Evolutionary conservation across 106 monocot species (phyloP), one percentile per base, ranked within the genome.

Genomic region (Iris macrosiphon): DNA sequence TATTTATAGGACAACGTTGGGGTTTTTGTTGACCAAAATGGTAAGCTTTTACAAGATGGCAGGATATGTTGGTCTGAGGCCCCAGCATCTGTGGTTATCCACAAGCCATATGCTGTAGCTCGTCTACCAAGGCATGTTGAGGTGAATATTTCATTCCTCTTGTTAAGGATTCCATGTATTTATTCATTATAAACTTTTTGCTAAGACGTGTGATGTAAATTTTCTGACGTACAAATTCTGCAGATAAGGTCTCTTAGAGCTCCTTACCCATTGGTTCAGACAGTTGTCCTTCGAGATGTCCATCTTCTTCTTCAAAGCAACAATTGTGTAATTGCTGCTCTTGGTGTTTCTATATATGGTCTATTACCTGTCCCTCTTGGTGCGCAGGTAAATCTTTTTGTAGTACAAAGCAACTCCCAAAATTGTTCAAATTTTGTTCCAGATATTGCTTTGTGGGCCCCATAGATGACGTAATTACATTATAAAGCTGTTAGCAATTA

Each of bases 1-100:
- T 57, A 7, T 80, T 17, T 53, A 38, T 50, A 98, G 98, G 98
- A 98, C 59, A 87, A 98, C 50, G 69, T 98, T 70, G 91, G 98
- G 70, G 87, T 98, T 48, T 91, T 98, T 73, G 91, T 98, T 62
- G 98, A 98, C 52, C 98, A 98, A 84, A 98, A 91, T 71, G 98
- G 98, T 20, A 98, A 98, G 60, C 82, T 98, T 66, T 44, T 87
- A 56, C 98, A 98, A 71, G 98, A 98, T 73, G 98, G 83, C 25
- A 80, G 75, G 55, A 84, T 98, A 59, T 83, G 86, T 56, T 98
- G 98, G 98, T 87, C 87, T 29, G 89, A 98, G 67, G 71, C 80
- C 18, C 98, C 98, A 55, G 41, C 66, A 58, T 80, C 78, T 40
- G 75, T 98, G 58, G 67, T 80, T 39, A 79, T 98, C 44, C 80